A percentile compares a stretch with the other conserved stretches of the same genome.
Evolutionary conservation across 345 rosid genomes (phyloP).

Genomic region (Bruguiera sexangula): DNA sequence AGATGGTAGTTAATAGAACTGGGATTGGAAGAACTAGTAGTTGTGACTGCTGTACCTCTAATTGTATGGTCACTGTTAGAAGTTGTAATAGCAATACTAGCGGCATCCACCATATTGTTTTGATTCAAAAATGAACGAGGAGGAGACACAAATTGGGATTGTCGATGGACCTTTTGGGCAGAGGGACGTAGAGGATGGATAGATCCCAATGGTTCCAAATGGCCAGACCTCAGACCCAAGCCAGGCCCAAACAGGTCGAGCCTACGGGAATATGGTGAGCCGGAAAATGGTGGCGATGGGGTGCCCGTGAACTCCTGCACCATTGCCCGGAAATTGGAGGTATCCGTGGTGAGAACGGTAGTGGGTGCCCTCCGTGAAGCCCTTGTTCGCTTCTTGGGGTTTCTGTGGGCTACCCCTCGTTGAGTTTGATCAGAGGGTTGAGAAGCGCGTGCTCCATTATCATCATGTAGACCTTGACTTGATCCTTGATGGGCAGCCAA

Average conservation of each 20-base stretch:
- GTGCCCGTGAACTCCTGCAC: conserved; percentile 96
- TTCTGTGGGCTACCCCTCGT: conserved; percentile 22
- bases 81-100: conserved; percentile 14
- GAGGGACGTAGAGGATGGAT: conserved; percentile 51
- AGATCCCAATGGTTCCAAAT: conserved; percentile 37
- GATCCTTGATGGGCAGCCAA: conserved; percentile 22
- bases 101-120: conserved; percentile 13
- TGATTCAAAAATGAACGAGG: conserved; percentile 11
- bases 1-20: conserved; percentile 32
- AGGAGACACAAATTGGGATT: conserved; percentile 25
- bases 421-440: conserved; percentile 27
- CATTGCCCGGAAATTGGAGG: conserved; percentile 86
- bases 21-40: conserved; percentile 21
- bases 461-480: conserved; percentile 17
- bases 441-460: conserved; percentile 21
- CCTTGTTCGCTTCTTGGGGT: conserved; percentile 80
- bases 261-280: conserved; percentile 53
- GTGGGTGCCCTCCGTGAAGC: conserved; percentile 91
- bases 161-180: conserved; percentile 44
- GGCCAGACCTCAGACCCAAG: conserved; percentile 33
- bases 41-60: conserved; percentile 10
- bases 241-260: conserved; percentile 60
- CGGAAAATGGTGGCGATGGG: conserved; percentile 74
- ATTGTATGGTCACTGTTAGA: conserved; percentile 8
- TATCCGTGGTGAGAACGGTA: conserved; percentile 83